Evolutionary conservation across 768 basidiomycete species (phyloP), one percentile per base, ranked within the genome.

Genomic region (Xerocomellus amylosporus): DNA sequence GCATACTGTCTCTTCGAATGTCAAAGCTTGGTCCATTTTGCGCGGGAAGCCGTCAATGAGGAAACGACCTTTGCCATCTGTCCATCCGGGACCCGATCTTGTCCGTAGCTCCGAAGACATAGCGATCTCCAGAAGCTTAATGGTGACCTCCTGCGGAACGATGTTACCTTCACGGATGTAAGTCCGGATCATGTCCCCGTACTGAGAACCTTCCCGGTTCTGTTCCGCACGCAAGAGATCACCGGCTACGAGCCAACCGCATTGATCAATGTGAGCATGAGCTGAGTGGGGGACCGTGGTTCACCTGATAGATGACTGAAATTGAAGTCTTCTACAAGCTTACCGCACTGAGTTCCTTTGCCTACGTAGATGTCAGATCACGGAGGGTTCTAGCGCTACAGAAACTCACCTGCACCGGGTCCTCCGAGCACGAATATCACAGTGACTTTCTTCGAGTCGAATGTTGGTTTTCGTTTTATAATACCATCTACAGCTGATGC

Each of bases 361-460:
- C 95, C 95, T 95, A 59, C 41, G 46, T 31, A 50, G 51, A 34
- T 53, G 36, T 52, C 43, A 51, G 46, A 56, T 49, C 13, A 26
- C n/a, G 53, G 31, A 19, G 30, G 55, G 40, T 19, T 47, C 53
- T 30, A 49, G 64, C 9, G 6, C 17, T n/a, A 40, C 33, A 34
- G 31, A 8, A 26, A 61, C 70, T 74, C 58, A 87, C 95, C 95
- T 63, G 94, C 94, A 47, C 97, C 97, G 19, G 97, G 97, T 1
- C 97, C 97, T 36, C 97, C 97, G 14, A 99, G 86, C 24, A 98
- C 95, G 65, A 90, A 99, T 65, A 98, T 78, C 53, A 99, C 95
- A 17, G 82, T 86, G 63, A 98, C 87, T 58, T 90, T 86, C 44
- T 69, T 67, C 31, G 75, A 71, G 70, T 91, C 84, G 64, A 97